phyloP scores from a whole-genome alignment of 2,329 filamentous ascomycete species.

The Aspergillus ibericus region DNA sequence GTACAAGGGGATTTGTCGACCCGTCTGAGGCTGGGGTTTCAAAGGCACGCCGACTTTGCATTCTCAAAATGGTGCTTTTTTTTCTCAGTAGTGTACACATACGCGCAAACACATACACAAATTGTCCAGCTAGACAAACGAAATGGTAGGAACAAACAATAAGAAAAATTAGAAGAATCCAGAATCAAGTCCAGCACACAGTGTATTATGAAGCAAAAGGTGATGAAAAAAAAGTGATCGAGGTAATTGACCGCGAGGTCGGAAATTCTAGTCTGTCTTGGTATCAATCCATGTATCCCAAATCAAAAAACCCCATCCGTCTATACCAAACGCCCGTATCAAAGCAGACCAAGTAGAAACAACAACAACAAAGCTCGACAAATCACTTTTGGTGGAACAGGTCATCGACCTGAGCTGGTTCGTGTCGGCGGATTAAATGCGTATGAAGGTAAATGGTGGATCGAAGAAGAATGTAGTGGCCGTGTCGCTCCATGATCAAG shows the following conservation, averaged over 20 bases:
- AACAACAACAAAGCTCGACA: conserved; percentile 9
- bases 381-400: conserved; percentile 28
- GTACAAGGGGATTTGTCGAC: background rate
- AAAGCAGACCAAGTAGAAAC: conserved; percentile 18
- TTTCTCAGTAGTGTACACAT: conserved; percentile 16
- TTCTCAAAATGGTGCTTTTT: background rate
- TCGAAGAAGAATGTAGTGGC: conserved; percentile 30
- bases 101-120: conserved; percentile 14
- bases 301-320: conserved; percentile 29
- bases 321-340: conserved; percentile 41
- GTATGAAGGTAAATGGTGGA: conserved; percentile 15
- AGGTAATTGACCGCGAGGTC: conserved; percentile 38
- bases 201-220: background rate
- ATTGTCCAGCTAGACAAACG: conserved; percentile 22
- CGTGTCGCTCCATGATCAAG: conserved; percentile 23
- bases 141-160: background rate
- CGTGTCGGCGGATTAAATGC: conserved; percentile 21
- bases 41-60: conserved; percentile 15
- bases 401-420: conserved; percentile 19
- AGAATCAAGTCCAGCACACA: background rate
- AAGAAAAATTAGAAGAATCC: conserved; percentile 4
- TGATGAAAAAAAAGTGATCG: conserved; percentile 18
- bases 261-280: conserved; percentile 39
- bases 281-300: conserved; percentile 43
- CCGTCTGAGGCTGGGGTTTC: conserved; percentile 7